Base-by-base conservation (phyloP, 2,329 filamentous ascomycete species). In the Balansia obtecta region DNA sequence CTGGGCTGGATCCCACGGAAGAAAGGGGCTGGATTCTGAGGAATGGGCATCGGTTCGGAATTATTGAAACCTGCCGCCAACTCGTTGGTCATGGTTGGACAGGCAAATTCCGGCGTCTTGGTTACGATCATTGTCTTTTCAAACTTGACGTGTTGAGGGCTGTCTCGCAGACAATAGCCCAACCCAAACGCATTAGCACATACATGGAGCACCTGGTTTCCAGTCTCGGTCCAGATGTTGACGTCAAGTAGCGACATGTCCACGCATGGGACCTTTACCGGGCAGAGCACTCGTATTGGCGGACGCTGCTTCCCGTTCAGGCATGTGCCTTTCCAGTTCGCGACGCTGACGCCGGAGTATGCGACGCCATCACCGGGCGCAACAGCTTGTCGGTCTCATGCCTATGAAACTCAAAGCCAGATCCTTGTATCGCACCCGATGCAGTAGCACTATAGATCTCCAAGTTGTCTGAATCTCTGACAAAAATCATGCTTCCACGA, bases 381-480 rank as follows among this genome's bases (percentile, higher is more conserved):
- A 20, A n/a, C 20, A 1, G 8, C 9, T 15, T 46, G 45, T 10
- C 34, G 33, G n/a, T 12, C 10, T 34, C 45, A 46, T 34, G 32
- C 10, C 10, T 27, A 34, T 46, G 45, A 16, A 30, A 46, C 15
- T 46, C 45, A 12, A 38, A 46, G 1, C 45, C 45, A 12, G 38
- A 46, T 3, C 45, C 45, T n/a, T 46, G 45, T 30, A 46, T 46
- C 15, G 45, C 45, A 9, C 45, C 45, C 45, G n/a, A n/a, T 7
- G 33, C 45, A 7, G 45, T 39, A 3, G 18, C 34, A 2, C 45
- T 46, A 34, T 46, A 46, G 3, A 46, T 27, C 34, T 46, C 45
- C 18, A 46, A 11, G 15, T 46, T 34, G 20, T 48, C 46, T 5
- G 46, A 33, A 15, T 48, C 15, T 5, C 15, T 12, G 27, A 48